These are phyloP conservation scores for Penicillium goetzii DNA, from an alignment of 495 filamentous ascomycete species.

Conservation along the genomic window DNA sequence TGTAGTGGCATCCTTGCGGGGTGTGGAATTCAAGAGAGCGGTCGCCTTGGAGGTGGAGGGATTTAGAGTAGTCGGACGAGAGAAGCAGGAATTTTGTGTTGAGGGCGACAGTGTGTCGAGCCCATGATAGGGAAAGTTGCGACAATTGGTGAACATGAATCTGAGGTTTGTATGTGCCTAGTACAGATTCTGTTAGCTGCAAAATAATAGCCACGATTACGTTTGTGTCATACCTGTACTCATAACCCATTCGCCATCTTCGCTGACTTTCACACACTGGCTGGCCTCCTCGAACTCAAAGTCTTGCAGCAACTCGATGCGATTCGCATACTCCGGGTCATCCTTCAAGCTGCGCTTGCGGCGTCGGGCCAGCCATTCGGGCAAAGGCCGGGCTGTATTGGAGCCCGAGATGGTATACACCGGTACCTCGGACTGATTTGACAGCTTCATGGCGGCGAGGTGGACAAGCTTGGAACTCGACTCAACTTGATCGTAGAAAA, in stretches of 20 bases:
- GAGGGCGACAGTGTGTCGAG: conserved; percentile 89
- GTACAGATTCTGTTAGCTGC: conserved; percentile 17
- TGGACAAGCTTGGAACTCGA: conserved; percentile 9
- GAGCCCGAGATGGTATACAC: conserved; percentile 97
- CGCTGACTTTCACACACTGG: conserved; percentile 84
- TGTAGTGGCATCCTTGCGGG: conserved; percentile 83
- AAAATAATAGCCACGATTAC: conserved; percentile 3
- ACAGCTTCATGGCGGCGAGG: conserved; percentile 74
- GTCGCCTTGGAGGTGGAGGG: conserved; percentile 89
- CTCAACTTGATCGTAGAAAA: conserved; percentile 19
- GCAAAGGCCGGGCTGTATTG: conserved; percentile 84
- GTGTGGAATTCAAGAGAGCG: conserved; percentile 94
- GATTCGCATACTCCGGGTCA: conserved; percentile 88
- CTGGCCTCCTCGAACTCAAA: conserved; percentile 99
- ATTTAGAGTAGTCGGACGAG: conserved; percentile 94
- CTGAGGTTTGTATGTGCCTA: conserved; percentile 90
- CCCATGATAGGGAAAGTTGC: conserved; percentile 88
- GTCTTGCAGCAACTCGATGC: conserved; percentile 93
- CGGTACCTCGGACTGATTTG: conserved; percentile 82
- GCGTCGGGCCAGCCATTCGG: conserved; percentile 92
- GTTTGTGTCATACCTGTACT: conserved; percentile 70
- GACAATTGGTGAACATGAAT: conserved; percentile 95
- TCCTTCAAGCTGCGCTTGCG: conserved; percentile 92
- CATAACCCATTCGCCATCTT: conserved; percentile 98
- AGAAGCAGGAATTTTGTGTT: conserved; percentile 92